A percentile compares a stretch with the other conserved stretches of the same genome.
These are phyloP conservation scores for Mucor lusitanicus DNA, from an alignment of 371 early-diverging fungal genomes.

Conservation along the genomic window DNA sequence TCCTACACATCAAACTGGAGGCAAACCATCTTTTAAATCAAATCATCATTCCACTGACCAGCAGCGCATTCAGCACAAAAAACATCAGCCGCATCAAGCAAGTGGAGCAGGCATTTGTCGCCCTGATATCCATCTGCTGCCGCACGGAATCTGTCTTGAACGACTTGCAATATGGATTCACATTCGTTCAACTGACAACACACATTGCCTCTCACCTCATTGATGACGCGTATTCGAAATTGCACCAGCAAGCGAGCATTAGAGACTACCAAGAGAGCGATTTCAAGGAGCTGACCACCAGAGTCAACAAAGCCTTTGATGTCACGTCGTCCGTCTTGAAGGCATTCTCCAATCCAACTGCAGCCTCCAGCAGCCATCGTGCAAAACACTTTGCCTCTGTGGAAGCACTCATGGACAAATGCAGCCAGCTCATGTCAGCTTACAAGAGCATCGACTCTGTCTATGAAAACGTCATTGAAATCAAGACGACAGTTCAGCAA, in stretches of 20 bases:
- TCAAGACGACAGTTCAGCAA: neutral
- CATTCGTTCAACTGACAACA: neutral
- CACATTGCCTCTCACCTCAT: neutral
- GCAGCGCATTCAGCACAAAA: neutral
- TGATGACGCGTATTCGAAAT: neutral
- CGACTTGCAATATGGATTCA: neutral
- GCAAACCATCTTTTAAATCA: neutral
- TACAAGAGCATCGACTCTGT: neutral
- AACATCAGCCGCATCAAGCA: neutral
- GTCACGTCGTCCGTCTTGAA: neutral
- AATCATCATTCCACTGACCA: neutral
- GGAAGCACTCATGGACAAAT: neutral
- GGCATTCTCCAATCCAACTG: neutral
- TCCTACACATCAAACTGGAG: neutral
- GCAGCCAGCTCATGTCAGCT: neutral
- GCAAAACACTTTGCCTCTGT: neutral
- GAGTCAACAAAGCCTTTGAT: neutral
- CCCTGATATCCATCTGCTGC: neutral
- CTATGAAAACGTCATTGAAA: neutral
- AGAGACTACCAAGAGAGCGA: neutral
- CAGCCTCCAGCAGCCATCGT: neutral
- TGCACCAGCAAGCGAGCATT: neutral
- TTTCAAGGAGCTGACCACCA: neutral
- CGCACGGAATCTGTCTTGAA: neutral
- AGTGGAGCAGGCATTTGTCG: neutral